Conservation (phyloP, 2,329 filamentous ascomycete genomes). For the Septoria linicola region DNA sequence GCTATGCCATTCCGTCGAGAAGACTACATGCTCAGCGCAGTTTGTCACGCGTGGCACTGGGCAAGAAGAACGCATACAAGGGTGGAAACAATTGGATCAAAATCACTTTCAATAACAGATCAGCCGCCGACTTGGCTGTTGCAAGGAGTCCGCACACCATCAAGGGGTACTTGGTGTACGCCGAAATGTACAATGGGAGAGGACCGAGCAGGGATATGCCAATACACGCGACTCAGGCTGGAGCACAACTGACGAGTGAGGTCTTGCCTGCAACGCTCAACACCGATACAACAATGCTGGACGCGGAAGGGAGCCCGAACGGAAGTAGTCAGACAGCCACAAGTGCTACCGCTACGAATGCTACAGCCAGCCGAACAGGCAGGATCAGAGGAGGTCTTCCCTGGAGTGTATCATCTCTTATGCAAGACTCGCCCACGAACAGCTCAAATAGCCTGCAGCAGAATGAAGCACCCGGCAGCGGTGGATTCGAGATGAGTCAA, state of each 20-base stretch:
- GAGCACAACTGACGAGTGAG: constrained; percentile 33
- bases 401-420: constrained; percentile 6
- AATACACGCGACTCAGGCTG: constrained; percentile 42
- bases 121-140: constrained; percentile 50
- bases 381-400: constrained; percentile 10
- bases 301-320: constrained; percentile 31
- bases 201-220: constrained; percentile 46
- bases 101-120: constrained; percentile 52
- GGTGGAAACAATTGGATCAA: constrained; percentile 88
- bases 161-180: constrained; percentile 49
- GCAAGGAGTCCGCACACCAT: constrained; percentile 49
- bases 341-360: constrained; percentile 40
- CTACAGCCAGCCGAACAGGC: constrained; percentile 19
- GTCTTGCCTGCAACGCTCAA: constrained; percentile 34
- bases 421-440: constrained; percentile 15
- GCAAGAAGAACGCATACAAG: constrained; percentile 75
- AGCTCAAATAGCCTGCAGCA: constrained; percentile 7
- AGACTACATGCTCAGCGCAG: constrained; percentile 66
- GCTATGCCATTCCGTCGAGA: constrained; percentile 73
- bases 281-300: constrained; percentile 31
- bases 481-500: neutral
- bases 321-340: constrained; percentile 42
- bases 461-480: neutral
- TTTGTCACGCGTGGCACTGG: constrained; percentile 69
- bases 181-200: constrained; percentile 48